Evolutionary conservation across 495 filamentous ascomycete species (phyloP).

Genomic region (Penicillium salamii): DNA sequence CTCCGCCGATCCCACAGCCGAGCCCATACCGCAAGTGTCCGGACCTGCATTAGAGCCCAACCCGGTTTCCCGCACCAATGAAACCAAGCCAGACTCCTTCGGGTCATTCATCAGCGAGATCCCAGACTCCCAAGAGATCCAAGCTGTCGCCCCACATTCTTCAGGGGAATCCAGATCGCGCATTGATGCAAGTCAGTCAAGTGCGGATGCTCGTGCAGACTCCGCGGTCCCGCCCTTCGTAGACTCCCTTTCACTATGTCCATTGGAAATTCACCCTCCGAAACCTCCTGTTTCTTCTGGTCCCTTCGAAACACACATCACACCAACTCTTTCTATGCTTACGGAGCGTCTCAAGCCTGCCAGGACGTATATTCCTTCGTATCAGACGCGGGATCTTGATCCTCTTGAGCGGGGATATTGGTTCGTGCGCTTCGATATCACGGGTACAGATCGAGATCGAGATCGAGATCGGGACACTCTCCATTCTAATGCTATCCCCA

Average conservation of each 20-base stretch:
- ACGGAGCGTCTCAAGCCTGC: constrained; percentile 47
- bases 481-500: neutral
- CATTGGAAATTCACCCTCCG: constrained; percentile 43
- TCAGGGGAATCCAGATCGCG: neutral
- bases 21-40: neutral
- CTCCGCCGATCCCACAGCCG: constrained; percentile 7
- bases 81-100: constrained; percentile 30
- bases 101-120: constrained; percentile 46
- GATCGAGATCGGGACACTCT: neutral
- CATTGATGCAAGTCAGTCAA: neutral
- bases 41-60: neutral
- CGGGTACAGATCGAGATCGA: neutral
- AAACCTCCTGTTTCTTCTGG: constrained; percentile 39
- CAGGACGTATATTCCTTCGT: constrained; percentile 50
- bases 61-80: neutral
- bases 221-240: neutral
- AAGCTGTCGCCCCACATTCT: constrained; percentile 2
- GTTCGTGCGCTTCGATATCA: constrained; percentile 48
- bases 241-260: neutral
- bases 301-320: constrained; percentile 50
- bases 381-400: constrained; percentile 48
- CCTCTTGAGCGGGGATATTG: constrained; percentile 68
- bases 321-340: constrained; percentile 52
- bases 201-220: neutral
- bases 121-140: constrained; percentile 39